phyloP scores from a whole-genome alignment of 139 green algal species.

The Spirogloea muscicola region DNA sequence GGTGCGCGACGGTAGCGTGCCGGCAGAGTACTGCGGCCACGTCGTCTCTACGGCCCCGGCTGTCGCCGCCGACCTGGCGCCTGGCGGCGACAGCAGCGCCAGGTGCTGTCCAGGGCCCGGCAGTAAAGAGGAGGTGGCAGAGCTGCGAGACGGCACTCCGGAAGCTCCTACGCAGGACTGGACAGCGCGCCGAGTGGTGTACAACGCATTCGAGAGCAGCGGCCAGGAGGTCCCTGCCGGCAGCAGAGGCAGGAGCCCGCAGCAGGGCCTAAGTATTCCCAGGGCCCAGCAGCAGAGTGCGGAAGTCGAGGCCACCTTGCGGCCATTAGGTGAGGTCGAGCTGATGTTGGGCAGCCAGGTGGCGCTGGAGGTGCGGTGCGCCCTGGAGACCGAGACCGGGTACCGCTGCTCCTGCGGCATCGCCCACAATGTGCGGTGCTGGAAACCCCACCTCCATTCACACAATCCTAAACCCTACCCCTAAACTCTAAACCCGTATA shows the following conservation, averaged over 20 bases:
- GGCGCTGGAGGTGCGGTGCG: constrained; percentile 24
- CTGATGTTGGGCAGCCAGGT: constrained; percentile 36
- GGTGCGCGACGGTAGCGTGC: background rate
- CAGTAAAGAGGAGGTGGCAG: constrained; percentile 6
- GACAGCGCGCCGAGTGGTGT: too few species aligned
- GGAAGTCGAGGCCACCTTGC: background rate
- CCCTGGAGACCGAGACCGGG: constrained; percentile 18
- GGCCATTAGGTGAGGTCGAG: background rate
- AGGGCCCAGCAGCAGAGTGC: background rate
- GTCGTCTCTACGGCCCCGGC: too few species aligned
- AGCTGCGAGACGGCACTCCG: background rate
- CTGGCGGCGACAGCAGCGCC: too few species aligned
- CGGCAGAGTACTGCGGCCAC: constrained; percentile 2
- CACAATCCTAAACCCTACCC: background rate
- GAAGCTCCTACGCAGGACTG: background rate
- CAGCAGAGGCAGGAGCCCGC: too few species aligned
- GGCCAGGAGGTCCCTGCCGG: too few species aligned
- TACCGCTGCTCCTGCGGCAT: constrained; percentile 44
- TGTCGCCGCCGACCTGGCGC: too few species aligned
- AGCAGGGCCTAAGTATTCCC: background rate
- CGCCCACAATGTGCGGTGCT: constrained; percentile 44
- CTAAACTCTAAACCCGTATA: background rate
- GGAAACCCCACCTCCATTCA: too few species aligned
- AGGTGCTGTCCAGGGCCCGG: too few species aligned
- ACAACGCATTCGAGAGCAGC: too few species aligned